These are phyloP conservation scores for Melampsora larici-populina DNA, from an alignment of 1,284 basidiomycete genomes.

Conservation along the genomic window DNA sequence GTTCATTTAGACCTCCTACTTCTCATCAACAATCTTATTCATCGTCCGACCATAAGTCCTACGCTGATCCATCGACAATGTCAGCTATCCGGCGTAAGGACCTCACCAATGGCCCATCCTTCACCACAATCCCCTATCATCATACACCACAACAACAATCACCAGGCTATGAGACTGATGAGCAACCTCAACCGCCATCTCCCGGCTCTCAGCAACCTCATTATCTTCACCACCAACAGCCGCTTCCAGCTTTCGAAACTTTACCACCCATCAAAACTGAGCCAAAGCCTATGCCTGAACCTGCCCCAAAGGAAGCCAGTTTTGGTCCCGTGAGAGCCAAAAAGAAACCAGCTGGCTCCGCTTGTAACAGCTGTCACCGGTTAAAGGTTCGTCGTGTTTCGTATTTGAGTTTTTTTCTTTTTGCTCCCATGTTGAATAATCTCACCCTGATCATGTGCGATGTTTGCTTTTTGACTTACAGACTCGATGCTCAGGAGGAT, in stretches of 20 bases:
- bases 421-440: neutral
- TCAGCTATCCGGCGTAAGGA: slow-evolving; percentile 27
- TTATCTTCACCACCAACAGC: slow-evolving; percentile 3
- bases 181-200: slow-evolving; percentile 19
- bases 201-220: slow-evolving; percentile 6
- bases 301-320: slow-evolving; percentile 14
- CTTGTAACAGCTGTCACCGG: slow-evolving; percentile 43
- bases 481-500: slow-evolving; percentile 42
- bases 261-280: slow-evolving; percentile 14
- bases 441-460: neutral
- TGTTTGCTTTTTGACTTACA: neutral
- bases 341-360: slow-evolving; percentile 42
- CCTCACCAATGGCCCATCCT: slow-evolving; percentile 10
- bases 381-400: slow-evolving; percentile 16
- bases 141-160: slow-evolving; percentile 18
- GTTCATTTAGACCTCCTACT: slow-evolving; percentile 35
- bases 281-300: slow-evolving; percentile 14
- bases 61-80: slow-evolving; percentile 7
- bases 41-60: slow-evolving; percentile 2
- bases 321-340: slow-evolving; percentile 41
- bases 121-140: slow-evolving; percentile 22
- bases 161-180: slow-evolving; percentile 34
- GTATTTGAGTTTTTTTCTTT: neutral
- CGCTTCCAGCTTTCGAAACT: slow-evolving; percentile 1
- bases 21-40: slow-evolving; percentile 13